phyloP scores from a whole-genome alignment of 2,329 filamentous ascomycete species.

The Ascochyta clinopodiicola region DNA sequence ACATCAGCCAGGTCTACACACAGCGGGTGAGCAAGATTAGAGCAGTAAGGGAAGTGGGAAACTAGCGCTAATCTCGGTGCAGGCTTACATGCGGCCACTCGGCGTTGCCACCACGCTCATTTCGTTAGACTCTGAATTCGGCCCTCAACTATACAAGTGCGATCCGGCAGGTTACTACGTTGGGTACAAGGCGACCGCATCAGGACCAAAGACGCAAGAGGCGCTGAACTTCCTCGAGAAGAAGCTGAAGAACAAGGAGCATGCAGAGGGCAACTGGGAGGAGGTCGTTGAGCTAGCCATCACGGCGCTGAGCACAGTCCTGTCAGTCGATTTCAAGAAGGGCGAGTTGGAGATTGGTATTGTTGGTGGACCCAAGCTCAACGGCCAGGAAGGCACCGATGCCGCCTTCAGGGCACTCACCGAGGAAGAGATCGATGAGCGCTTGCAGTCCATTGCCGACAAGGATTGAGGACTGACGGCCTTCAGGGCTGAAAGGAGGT shows the following conservation, averaged over 20 bases:
- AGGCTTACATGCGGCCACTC: slow-evolving; percentile 98
- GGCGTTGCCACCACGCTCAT: slow-evolving; percentile 95
- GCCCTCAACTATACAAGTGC: slow-evolving; percentile 96
- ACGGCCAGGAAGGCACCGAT: slow-evolving; percentile 83
- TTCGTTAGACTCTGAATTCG: slow-evolving; percentile 88
- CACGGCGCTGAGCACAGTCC: slow-evolving; percentile 89
- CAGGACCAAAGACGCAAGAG: slow-evolving; percentile 98
- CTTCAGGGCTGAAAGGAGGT: slow-evolving; percentile 30
- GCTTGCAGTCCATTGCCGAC: slow-evolving; percentile 96
- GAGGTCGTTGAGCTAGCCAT: slow-evolving; percentile 98
- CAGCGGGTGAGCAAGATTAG: slow-evolving; percentile 72
- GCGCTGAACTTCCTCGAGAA: slow-evolving; percentile 98
- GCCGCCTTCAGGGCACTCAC: slow-evolving; percentile 85
- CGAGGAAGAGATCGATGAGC: slow-evolving; percentile 97
- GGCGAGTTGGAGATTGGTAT: slow-evolving; percentile 97
- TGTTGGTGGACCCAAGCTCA: slow-evolving; percentile 82
- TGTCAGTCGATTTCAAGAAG: slow-evolving; percentile 99
- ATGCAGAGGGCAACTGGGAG: slow-evolving; percentile 90
- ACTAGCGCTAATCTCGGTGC: slow-evolving; percentile 39
- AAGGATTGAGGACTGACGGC: slow-evolving; percentile 74
- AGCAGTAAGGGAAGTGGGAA: not conserved
- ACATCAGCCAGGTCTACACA: slow-evolving; percentile 99
- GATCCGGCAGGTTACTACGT: slow-evolving; percentile 98
- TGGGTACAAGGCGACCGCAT: slow-evolving; percentile 97
- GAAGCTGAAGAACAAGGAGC: slow-evolving; percentile 99